Base-by-base conservation (phyloP, 2,329 filamentous ascomycete species). In the Clonostachys byssicola region DNA sequence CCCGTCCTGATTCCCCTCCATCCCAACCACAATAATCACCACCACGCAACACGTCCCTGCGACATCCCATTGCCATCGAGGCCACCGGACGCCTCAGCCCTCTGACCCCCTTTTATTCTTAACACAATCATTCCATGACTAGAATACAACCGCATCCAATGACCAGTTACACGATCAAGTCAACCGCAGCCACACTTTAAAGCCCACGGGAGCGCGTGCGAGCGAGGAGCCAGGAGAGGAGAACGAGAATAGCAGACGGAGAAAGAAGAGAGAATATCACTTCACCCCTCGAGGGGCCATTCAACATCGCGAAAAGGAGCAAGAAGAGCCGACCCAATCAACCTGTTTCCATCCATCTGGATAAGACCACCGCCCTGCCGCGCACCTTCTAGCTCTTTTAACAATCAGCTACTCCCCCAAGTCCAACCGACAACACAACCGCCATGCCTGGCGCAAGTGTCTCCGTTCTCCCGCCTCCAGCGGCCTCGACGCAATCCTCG, bases 361-460 rank as follows among this genome's bases (percentile, higher is more conserved):
- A 34, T 38, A 13, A 30, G n/a, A 34, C 30, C 10, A 47, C 12
- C 39, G 20, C 39, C 14, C 45, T 33, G 30, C 23, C 23, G 23
- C 23, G 23, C 23, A 30, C 10, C 23, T 30, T 30, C 23, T 10
- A 30, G 23, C 23, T 30, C 23, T 30, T 30, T 30, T 30, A 30
- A 30, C 23, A 30, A 30, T 30, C 23, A 30, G 23, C 23, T 30
- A 30, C 41, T 42, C 49, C 46, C 49, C 48, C 43, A 44, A 47
- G 47, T 51, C 42, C 45, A 46, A 60, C 57, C 61, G 59, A 69
- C 60, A 60, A 58, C 60, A 55, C 58, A 61, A 57, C 63, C 71
- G 77, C 74, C 57, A 89, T 89, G 85, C 84, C 86, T 65, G 83
- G 81, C 73, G 80, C 85, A 66, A 80, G 72, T 67, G 80, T 86